A percentile compares a stretch with the other conserved stretches of the same genome.
Evolutionary conservation across 805 yeast genomes (phyloP).

Genomic region (Lipomyces yamanashiensis): DNA sequence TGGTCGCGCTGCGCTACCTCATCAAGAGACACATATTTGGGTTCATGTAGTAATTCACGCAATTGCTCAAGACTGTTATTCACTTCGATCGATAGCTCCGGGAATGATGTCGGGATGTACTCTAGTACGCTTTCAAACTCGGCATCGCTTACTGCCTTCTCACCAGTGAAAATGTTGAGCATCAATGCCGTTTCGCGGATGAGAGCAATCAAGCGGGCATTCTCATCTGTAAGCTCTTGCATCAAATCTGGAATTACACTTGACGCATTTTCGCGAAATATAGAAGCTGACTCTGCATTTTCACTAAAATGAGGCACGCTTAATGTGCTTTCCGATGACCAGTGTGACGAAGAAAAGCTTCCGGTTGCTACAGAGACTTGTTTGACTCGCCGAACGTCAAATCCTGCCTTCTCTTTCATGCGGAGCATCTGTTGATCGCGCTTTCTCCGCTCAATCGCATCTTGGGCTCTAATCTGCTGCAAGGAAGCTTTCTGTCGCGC

Average conservation of each 20-base stretch:
- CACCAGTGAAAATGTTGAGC: conserved; percentile 32
- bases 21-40: conserved; percentile 29
- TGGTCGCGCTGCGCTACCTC: conserved; percentile 28
- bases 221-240: conserved; percentile 31
- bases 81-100: conserved; percentile 33
- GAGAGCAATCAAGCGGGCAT: conserved; percentile 28
- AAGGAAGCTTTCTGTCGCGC: conserved; percentile 24
- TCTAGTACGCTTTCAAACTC: conserved; percentile 26
- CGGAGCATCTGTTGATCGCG: conserved; percentile 34
- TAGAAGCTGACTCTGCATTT: conserved; percentile 13
- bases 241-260: conserved; percentile 26
- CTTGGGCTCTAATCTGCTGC: conserved; percentile 30
- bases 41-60: conserved; percentile 32
- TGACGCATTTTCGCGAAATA: conserved; percentile 21
- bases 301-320: conserved; percentile 16
- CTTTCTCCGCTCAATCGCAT: conserved; percentile 32
- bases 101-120: conserved; percentile 28
- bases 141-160: conserved; percentile 20
- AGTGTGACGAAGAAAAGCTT: conserved; percentile 8
- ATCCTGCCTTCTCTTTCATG: conserved; percentile 37
- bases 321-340: conserved; percentile 15
- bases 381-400: conserved; percentile 31
- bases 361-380: conserved; percentile 23
- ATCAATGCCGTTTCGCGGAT: conserved; percentile 32
- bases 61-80: conserved; percentile 31